Conservation (phyloP, 768 basidiomycete species). For the Cystofilobasidium ferigula region DNA sequence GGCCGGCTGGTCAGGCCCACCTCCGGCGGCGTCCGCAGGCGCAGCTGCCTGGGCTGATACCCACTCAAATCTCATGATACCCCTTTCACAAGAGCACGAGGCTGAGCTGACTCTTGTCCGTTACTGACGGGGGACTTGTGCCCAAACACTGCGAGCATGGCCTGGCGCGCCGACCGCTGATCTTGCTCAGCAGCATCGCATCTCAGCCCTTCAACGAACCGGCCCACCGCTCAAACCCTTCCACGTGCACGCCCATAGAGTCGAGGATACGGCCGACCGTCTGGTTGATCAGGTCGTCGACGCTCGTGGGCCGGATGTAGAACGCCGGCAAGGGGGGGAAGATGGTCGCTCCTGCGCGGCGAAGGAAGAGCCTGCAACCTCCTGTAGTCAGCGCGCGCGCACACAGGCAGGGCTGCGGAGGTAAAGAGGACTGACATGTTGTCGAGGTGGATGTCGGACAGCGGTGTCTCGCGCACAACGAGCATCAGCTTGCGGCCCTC, state of each 20-base stretch:
- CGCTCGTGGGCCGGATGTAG: conserved; percentile 6
- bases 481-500: conserved; percentile 11
- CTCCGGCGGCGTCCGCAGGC: no score
- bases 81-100: no score
- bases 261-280: conserved; percentile 11
- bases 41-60: no score
- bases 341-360: conserved; percentile 13
- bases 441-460: conserved; percentile 15
- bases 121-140: no score
- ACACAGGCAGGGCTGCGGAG: neutral
- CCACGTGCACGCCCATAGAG: conserved; percentile 9
- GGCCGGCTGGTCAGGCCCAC: no score
- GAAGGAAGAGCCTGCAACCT: conserved; percentile 11
- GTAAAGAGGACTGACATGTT: conserved; percentile 7
- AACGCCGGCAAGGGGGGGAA: conserved; percentile 17
- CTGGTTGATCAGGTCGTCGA: conserved; percentile 18
- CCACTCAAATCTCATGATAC: no score
- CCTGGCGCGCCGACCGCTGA: no score
- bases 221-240: conserved; percentile 18
- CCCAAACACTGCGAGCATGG: no score
- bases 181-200: no score
- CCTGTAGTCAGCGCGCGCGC: neutral
- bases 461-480: conserved; percentile 16
- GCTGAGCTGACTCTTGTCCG: no score
- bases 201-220: conserved; percentile 3